Conservation (phyloP, 805 yeast genomes). For the Lachancea sp. region DNA sequence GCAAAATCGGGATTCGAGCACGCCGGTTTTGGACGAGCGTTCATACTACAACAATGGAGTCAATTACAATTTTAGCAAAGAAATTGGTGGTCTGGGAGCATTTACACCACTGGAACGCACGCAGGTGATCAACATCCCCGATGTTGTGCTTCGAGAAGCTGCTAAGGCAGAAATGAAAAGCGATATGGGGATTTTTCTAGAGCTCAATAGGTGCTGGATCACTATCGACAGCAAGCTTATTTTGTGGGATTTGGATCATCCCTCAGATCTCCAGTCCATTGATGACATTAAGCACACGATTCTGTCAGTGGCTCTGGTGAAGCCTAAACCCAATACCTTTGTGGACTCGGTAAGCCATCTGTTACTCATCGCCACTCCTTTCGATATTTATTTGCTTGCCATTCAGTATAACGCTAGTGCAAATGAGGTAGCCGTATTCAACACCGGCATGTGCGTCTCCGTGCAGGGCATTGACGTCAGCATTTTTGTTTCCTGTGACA, state of each 20-base stretch:
- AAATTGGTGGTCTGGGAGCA: slow-evolving; percentile 38
- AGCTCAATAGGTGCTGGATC: slow-evolving; percentile 79
- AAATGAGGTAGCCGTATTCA: slow-evolving; percentile 59
- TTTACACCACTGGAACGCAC: slow-evolving; percentile 76
- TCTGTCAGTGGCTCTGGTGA: slow-evolving; percentile 65
- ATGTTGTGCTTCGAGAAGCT: slow-evolving; percentile 66
- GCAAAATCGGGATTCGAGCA: slow-evolving; percentile 49
- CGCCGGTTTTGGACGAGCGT: slow-evolving; percentile 49
- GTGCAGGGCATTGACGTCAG: slow-evolving; percentile 71
- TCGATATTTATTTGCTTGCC: slow-evolving; percentile 71
- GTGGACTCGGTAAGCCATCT: slow-evolving; percentile 68
- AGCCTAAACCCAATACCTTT: slow-evolving; percentile 76
- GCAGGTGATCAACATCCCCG: slow-evolving; percentile 67
- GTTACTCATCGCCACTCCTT: slow-evolving; percentile 71
- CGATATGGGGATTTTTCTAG: slow-evolving; percentile 78
- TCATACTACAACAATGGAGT: slow-evolving; percentile 49
- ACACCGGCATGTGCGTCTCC: slow-evolving; percentile 76
- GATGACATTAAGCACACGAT: slow-evolving; percentile 80
- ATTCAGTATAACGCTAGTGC: slow-evolving; percentile 45
- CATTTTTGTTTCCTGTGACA: slow-evolving; percentile 50
- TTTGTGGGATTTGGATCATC: slow-evolving; percentile 70
- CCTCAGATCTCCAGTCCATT: slow-evolving; percentile 66
- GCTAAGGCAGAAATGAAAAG: slow-evolving; percentile 59
- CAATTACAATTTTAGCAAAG: slow-evolving; percentile 60
- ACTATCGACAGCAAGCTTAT: slow-evolving; percentile 73